Evolutionary conservation across 352 stramenopile species (phyloP), one percentile per base, ranked within the genome.

Genomic region (Phytophthora pisi): DNA sequence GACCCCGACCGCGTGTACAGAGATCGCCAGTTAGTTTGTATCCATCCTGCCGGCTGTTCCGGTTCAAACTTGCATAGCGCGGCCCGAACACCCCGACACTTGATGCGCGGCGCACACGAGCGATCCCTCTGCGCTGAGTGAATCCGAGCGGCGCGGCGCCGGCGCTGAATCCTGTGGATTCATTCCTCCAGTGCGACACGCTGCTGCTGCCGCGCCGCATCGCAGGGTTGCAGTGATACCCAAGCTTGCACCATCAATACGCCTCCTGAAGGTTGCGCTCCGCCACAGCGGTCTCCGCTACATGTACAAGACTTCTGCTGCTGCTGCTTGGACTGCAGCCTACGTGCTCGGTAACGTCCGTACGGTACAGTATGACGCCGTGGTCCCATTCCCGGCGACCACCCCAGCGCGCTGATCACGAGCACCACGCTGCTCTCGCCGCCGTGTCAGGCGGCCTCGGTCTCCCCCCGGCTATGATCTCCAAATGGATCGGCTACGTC

Each of bases 11-110:
- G 46, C 50, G 40, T 23, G 66, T 70, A 47, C 61, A 73, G 66
- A 73, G 58, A 65, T 70, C 66, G 66, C 66, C 66, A 73, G 66
- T 73, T 55, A 66, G 16, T 16, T 50, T 65, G 66, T 66, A 73
- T 60, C 66, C 66, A 70, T 70, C 40, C 34, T 45, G 34, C 47
- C 66, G 60, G 66, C 66, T 73, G 66, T 73, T 60, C 55, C 66
- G 5, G 38, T 65, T 73, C 60, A 73, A 51, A 55, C 47, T 70
- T 68, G 38, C 66, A 73, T 73, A 73, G 30, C 54, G 47, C 54
- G 53, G 43, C 18, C 52, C 46, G 40, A 53, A 52, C 7, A 70
- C 20, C 28, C 40, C 16, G 16, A 46, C 40, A 46, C 40, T 46
- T 46, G 40, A 18, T 46, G 40, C 20, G 20, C 20, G 20, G 20